Evolutionary conservation across 2,329 filamentous ascomycete species (phyloP).

Genomic region (Fusarium lyarnte): DNA sequence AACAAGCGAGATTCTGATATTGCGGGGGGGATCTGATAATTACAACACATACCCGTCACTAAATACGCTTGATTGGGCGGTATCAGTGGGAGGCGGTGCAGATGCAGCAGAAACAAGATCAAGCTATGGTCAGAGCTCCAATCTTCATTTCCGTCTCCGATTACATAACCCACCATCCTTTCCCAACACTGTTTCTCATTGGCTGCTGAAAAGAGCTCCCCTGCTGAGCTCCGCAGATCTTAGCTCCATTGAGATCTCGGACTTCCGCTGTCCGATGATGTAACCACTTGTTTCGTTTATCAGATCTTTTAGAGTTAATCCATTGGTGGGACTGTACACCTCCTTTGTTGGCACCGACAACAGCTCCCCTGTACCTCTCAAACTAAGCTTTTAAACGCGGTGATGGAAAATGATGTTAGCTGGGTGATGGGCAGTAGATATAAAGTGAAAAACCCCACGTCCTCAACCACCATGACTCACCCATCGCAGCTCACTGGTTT

Average conservation of each 20-base stretch:
- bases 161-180: neutral
- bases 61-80: neutral
- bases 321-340: neutral
- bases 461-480: constrained; percentile 15
- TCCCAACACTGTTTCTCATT: rapidly evolving
- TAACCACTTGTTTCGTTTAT: neutral
- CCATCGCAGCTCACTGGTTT: constrained; percentile 25
- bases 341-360: neutral
- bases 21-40: neutral
- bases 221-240: neutral
- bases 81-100: neutral
- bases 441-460: constrained; percentile 22
- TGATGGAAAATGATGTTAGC: neutral
- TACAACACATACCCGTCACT: neutral
- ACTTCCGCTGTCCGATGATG: neutral
- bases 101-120: neutral
- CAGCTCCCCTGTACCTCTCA: neutral
- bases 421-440: neutral
- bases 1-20: neutral
- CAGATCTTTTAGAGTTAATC: neutral
- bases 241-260: neutral
- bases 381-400: neutral
- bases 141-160: neutral
- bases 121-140: neutral
- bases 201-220: rapidly evolving